A percentile compares a stretch with the other conserved stretches of the same genome.
Evolutionary conservation across 257 asterid species (phyloP).

Genomic region (Nicotiana sylvestris): DNA sequence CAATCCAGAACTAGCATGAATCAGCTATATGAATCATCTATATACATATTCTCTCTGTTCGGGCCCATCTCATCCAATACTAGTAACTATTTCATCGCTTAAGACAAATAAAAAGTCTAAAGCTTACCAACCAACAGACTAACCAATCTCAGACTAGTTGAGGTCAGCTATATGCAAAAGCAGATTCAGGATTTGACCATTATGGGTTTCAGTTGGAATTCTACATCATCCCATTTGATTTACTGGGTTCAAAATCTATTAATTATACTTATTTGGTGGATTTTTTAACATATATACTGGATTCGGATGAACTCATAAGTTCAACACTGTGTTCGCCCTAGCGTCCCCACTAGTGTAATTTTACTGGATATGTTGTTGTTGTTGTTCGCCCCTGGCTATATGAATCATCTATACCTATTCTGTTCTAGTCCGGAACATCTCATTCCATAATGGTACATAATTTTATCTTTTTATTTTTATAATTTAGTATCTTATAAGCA

Average conservation of each 20-base stretch:
- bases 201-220: no score
- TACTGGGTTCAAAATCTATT: no score
- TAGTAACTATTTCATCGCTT: not conserved
- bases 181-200: no score
- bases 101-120: not conserved
- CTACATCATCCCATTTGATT: no score
- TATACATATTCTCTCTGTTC: not conserved
- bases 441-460: not conserved
- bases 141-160: not conserved
- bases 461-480: not conserved
- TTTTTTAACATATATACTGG: no score
- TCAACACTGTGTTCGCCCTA: no score
- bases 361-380: no score
- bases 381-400: no score
- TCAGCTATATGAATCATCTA: not conserved
- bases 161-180: not conserved
- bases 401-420: not conserved
- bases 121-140: not conserved
- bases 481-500: not conserved
- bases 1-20: not conserved
- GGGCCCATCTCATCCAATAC: not conserved
- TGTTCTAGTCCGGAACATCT: no score
- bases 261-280: no score
- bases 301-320: no score
- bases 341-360: no score